Percentiles rank a stretch among this genome's conserved stretches.
Evolutionary conservation across 2,329 filamentous ascomycete species (phyloP).

Genomic region (Xylariales sp.): DNA sequence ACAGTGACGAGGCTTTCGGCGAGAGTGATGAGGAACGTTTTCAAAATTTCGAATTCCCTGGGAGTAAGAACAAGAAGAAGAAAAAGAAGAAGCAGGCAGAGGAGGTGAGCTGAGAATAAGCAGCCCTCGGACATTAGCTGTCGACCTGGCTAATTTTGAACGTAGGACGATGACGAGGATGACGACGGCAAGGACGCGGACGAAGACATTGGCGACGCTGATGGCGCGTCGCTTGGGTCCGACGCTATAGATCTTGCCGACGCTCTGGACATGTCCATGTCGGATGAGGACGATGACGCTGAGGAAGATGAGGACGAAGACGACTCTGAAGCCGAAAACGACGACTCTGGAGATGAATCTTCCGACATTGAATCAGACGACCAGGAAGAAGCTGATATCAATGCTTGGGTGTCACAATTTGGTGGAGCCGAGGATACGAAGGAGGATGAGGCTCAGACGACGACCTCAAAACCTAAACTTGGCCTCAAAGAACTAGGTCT

Average conservation of each 20-base stretch:
- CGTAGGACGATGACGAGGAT: slow-evolving; percentile 63
- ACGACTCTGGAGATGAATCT: slow-evolving; percentile 53
- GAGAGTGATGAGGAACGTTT: slow-evolving; percentile 89
- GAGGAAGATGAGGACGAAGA: slow-evolving; percentile 58
- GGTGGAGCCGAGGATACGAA: slow-evolving; percentile 72
- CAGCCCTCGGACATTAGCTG: not conserved
- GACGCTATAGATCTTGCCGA: slow-evolving; percentile 70
- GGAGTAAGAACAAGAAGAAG: slow-evolving; percentile 54
- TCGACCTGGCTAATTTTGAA: slow-evolving; percentile 42
- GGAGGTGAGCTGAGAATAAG: slow-evolving; percentile 53
- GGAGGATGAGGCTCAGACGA: slow-evolving; percentile 58
- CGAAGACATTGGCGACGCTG: slow-evolving; percentile 63
- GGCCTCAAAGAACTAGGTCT: slow-evolving; percentile 80
- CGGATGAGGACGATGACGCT: slow-evolving; percentile 64
- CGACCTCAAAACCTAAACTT: slow-evolving; percentile 73
- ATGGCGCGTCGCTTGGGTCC: slow-evolving; percentile 68
- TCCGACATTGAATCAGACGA: slow-evolving; percentile 58
- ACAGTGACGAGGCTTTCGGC: slow-evolving; percentile 84
- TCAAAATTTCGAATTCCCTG: slow-evolving; percentile 73
- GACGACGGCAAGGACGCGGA: slow-evolving; percentile 66
- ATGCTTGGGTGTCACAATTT: slow-evolving; percentile 70
- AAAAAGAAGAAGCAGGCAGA: slow-evolving; percentile 58
- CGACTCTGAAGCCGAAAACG: slow-evolving; percentile 58
- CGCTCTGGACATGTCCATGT: slow-evolving; percentile 60
- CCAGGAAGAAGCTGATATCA: slow-evolving; percentile 60